A percentile compares a stretch with the other conserved stretches of the same genome.
Conservation (phyloP, 495 filamentous ascomycete species). For the Filosporella fistucella region DNA sequence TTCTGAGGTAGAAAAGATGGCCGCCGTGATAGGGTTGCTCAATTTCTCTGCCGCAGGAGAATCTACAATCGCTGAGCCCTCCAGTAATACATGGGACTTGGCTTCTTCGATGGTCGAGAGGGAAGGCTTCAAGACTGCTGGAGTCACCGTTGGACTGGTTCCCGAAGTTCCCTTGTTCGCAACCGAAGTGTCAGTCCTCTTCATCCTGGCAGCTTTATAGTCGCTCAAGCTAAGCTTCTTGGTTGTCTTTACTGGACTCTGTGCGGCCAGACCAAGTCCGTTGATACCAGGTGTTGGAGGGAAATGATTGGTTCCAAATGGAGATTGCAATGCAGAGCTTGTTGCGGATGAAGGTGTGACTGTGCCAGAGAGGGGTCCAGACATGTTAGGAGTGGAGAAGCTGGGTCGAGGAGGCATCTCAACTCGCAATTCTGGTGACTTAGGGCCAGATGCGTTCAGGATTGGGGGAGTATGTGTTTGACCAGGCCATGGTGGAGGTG, state of each 20-base stretch:
- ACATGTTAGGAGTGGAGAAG: slow-evolving; percentile 28
- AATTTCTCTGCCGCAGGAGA: slow-evolving; percentile 17
- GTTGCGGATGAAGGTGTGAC: slow-evolving; percentile 39
- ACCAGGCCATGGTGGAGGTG: slow-evolving; percentile 20
- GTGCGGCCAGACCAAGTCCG: slow-evolving; percentile 38
- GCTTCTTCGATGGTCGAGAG: slow-evolving; percentile 18
- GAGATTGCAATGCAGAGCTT: slow-evolving; percentile 44
- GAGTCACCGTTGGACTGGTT: slow-evolving; percentile 13
- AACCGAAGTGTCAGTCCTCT: slow-evolving; percentile 27
- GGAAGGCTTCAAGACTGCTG: slow-evolving; percentile 14
- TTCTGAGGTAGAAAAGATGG: slow-evolving; percentile 9
- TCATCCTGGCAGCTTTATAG: slow-evolving; percentile 54
- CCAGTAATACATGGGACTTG: slow-evolving; percentile 11
- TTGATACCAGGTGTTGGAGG: slow-evolving; percentile 35
- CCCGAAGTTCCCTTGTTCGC: slow-evolving; percentile 13
- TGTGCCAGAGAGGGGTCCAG: slow-evolving; percentile 12
- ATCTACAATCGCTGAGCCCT: slow-evolving; percentile 18
- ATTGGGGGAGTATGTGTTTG: background rate
- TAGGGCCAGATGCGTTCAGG: background rate
- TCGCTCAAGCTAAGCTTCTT: slow-evolving; percentile 75
- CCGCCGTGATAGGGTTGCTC: too few relatives aligned
- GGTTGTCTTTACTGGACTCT: slow-evolving; percentile 54
- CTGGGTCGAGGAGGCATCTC: slow-evolving; percentile 42
- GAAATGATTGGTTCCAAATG: slow-evolving; percentile 36
- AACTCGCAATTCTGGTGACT: slow-evolving; percentile 40